phyloP scores from a whole-genome alignment of 106 monocot genomes.

The Dendrobium catenatum region DNA sequence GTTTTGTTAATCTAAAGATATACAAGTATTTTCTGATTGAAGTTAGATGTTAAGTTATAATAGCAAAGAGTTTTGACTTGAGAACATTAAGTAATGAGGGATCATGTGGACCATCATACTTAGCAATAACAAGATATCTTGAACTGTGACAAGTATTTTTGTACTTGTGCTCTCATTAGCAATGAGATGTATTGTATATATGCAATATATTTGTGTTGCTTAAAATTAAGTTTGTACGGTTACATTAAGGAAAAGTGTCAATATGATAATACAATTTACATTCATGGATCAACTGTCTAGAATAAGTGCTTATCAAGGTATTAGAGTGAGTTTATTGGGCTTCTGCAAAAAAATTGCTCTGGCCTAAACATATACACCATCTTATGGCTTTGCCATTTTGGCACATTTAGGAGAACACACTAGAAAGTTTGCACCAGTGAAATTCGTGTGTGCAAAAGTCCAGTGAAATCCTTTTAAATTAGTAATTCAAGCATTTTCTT shows the following conservation, averaged over 20 bases:
- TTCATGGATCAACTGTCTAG: too few species aligned
- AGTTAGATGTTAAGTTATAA: not conserved
- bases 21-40: not conserved
- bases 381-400: not conserved
- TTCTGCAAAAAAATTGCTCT: not conserved
- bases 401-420: not conserved
- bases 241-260: too few species aligned
- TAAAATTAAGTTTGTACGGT: too few species aligned
- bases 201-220: too few species aligned
- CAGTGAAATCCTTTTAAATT: not conserved
- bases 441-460: not conserved
- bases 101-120: too few species aligned
- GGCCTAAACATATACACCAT: not conserved
- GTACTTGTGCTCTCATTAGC: too few species aligned
- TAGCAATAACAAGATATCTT: too few species aligned
- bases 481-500: not conserved
- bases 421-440: not conserved
- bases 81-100: not conserved
- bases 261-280: too few species aligned
- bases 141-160: too few species aligned
- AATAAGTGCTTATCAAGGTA: not conserved
- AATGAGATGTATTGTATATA: too few species aligned
- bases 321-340: not conserved
- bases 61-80: not conserved
- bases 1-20: not conserved